phyloP scores from a whole-genome alignment of 768 basidiomycete species.

The Floccularia luteovirens region DNA sequence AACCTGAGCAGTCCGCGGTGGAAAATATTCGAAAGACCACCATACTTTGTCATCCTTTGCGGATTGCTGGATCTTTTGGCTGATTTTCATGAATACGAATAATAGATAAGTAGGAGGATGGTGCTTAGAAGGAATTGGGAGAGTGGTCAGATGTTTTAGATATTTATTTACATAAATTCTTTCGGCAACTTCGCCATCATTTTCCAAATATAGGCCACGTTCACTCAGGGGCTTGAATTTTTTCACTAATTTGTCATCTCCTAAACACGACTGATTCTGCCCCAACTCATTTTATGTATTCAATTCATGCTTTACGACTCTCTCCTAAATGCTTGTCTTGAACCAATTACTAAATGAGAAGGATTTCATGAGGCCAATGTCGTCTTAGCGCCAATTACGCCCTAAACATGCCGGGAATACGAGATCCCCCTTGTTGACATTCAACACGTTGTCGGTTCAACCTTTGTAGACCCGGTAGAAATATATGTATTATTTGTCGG shows the following conservation, averaged over 20 bases:
- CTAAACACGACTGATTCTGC: conserved; percentile 2
- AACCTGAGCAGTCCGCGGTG: conserved; percentile 91
- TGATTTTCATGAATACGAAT: conserved; percentile 74
- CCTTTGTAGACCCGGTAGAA: no score
- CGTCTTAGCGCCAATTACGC: no score
- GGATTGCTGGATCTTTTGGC: conserved; percentile 85
- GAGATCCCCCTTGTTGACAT: no score
- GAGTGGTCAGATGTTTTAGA: conserved; percentile 7
- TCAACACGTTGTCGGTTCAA: no score
- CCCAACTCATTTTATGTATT: no score
- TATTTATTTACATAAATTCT: conserved; percentile 11
- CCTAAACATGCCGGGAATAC: no score
- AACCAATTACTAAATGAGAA: no score
- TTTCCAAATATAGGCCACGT: conserved; percentile 18
- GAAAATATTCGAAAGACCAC: conserved; percentile 99
- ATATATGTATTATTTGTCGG: no score
- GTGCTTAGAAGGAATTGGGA: conserved; percentile 7
- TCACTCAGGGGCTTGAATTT: conserved; percentile 10
- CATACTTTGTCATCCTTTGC: conserved; percentile 81
- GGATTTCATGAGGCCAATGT: no score
- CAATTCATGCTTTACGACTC: no score
- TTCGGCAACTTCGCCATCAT: conserved; percentile 8
- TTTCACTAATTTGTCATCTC: conserved; percentile 1
- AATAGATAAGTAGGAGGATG: conserved; percentile 14
- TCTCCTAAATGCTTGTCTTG: no score